Evolutionary conservation across 768 basidiomycete genomes (phyloP), one percentile per base, ranked within the genome.

Genomic region (Psilocybe azurescens): DNA sequence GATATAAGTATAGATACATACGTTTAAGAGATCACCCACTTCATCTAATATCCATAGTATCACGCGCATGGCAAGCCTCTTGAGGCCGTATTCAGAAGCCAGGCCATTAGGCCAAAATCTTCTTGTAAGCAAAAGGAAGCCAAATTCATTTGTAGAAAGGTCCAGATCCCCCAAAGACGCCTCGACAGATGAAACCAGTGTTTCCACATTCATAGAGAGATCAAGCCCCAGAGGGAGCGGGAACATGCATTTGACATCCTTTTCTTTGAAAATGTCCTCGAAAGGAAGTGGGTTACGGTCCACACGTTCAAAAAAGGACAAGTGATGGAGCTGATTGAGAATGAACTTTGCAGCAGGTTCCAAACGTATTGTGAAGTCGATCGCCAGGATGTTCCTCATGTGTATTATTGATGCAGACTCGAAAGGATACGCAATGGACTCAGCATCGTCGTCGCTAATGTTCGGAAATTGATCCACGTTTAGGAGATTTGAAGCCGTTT

Each of bases 91-190:
- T 38, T 88, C 86, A 13, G 93, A 89, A 46, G 86, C 81, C 72
- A 93, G 79, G 14, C 87, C 83, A 64, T 85, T 89, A 0, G 93
- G 92, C 88, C 88, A 93, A 63, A 91, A 85, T 67, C 87, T 82
- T 58, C 86, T 81, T 5, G 79, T 77, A n/a, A 95, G 77, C 14
- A 94, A 75, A 7, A 92, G 72, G 59, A 94, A 83, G 1, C 89
- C 93, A 39, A 82, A 78, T 73, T 95, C 93, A 67, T 93, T 91
- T 29, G 88, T 79, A 3, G 88, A 84, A 30, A 95, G 76, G 72
- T 93, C 87, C 28, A 92, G 70, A 67, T 93, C 90, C 5, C 79
- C 77, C 24, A 95, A 77, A 66, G 87, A 89, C 4, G 84, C 83
- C 70, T 93, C 92, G 29, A 93, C 84, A 4, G 89, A 81, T 6